Evolutionary conservation across 768 basidiomycete genomes (phyloP).

Genomic region (Epithele typhae): DNA sequence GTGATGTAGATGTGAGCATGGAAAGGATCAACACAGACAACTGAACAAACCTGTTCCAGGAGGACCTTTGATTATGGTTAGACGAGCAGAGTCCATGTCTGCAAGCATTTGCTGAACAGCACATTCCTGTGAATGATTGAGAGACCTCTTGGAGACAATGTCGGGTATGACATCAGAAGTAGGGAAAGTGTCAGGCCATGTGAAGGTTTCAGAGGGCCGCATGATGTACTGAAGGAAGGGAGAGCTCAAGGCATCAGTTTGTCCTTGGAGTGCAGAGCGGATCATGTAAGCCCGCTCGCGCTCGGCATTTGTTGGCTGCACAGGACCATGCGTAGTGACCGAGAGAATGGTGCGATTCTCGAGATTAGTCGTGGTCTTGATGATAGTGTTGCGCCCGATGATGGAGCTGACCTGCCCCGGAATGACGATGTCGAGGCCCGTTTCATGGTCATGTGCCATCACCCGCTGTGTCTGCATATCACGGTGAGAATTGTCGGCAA

Average conservation of each 20-base stretch:
- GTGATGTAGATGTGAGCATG: neutral
- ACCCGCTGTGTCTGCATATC: conserved; percentile 1
- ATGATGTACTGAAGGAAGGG: conserved; percentile 38
- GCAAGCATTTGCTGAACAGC: conserved; percentile 37
- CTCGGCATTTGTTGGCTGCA: conserved; percentile 57
- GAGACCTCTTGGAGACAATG: conserved; percentile 21
- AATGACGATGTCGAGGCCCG: conserved; percentile 22
- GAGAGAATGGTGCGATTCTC: conserved; percentile 27
- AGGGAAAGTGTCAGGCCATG: conserved; percentile 35
- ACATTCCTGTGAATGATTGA: conserved; percentile 36
- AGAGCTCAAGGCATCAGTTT: conserved; percentile 23
- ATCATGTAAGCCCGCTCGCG: conserved; percentile 30
- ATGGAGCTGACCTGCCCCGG: conserved; percentile 17
- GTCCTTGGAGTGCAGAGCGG: conserved; percentile 33
- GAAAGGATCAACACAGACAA: neutral
- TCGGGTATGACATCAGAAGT: conserved; percentile 15
- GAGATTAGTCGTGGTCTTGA: conserved; percentile 24
- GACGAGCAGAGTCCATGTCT: conserved; percentile 27
- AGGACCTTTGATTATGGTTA: conserved; percentile 32
- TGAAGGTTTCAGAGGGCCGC: conserved; percentile 23
- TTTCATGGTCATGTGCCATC: conserved; percentile 20
- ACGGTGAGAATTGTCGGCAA: no score
- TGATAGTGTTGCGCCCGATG: conserved; percentile 14
- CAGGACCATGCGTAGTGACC: conserved; percentile 50
- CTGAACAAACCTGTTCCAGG: conserved; percentile 22